Percentiles rank a stretch among this genome's conserved stretches.
Conservation (phyloP, 2,329 filamentous ascomycete species). For the Scedosporium minutisporum region DNA sequence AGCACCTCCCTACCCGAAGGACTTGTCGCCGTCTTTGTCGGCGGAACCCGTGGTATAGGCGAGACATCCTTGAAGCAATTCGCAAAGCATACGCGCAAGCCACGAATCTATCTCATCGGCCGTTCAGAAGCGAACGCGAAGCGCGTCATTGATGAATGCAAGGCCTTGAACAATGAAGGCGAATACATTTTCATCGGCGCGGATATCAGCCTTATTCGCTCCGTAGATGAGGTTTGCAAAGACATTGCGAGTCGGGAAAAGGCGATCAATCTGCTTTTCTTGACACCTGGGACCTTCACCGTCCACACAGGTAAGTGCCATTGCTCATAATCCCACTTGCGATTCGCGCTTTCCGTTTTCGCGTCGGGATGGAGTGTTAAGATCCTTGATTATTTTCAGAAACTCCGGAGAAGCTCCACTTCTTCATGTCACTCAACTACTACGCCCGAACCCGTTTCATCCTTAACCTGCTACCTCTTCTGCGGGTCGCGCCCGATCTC, state of each 20-base stretch:
- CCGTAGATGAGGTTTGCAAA: constrained; percentile 37
- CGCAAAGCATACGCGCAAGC: constrained; percentile 26
- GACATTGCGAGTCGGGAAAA: constrained; percentile 40
- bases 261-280: constrained; percentile 43
- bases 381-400: constrained; percentile 20
- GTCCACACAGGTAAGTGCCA: not conserved
- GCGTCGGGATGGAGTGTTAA: not conserved
- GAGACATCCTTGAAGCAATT: constrained; percentile 35
- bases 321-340: not conserved
- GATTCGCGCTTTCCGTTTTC: not conserved
- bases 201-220: constrained; percentile 36
- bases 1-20: constrained; percentile 21
- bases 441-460: constrained; percentile 49
- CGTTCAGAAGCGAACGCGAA: constrained; percentile 29
- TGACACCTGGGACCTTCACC: not conserved
- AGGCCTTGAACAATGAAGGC: constrained; percentile 31
- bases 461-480: constrained; percentile 43
- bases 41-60: constrained; percentile 41
- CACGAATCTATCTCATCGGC: constrained; percentile 37
- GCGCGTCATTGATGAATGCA: constrained; percentile 31
- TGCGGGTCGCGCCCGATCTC: constrained; percentile 24
- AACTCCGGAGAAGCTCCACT: constrained; percentile 44
- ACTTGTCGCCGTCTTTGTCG: constrained; percentile 39
- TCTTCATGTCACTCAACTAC: constrained; percentile 38
- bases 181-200: constrained; percentile 33